phyloP scores from a whole-genome alignment of 331 rosid species.

The Malus hybrid region DNA sequence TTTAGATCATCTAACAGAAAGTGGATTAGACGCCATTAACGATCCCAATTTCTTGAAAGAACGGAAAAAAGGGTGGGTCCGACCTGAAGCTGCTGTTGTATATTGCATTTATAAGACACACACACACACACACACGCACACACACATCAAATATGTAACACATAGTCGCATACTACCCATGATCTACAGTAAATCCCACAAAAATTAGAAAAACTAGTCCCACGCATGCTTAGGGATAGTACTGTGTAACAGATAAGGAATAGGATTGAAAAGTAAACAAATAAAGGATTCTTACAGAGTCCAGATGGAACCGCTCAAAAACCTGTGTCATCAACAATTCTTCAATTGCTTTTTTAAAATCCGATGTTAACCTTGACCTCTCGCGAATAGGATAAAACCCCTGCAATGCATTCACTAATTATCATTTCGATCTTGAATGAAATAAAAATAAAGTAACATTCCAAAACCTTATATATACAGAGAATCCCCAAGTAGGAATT shows the following conservation, averaged over 20 bases:
- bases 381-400: conserved; percentile 78
- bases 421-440: background rate
- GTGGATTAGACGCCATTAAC: background rate
- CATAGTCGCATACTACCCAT: background rate
- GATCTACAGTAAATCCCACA: background rate
- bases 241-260: background rate
- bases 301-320: conserved; percentile 25
- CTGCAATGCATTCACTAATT: conserved; percentile 29
- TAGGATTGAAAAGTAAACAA: background rate
- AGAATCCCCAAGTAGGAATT: background rate
- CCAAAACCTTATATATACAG: background rate
- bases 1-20: background rate
- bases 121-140: too few relatives aligned
- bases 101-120: too few relatives aligned
- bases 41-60: background rate
- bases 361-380: conserved; percentile 48
- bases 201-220: background rate
- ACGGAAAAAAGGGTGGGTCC: background rate
- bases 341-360: conserved; percentile 44
- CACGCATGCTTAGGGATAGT: background rate
- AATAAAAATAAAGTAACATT: conserved; percentile 1
- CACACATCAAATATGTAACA: too few relatives aligned
- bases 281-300: conserved; percentile 37
- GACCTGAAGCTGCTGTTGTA: background rate
- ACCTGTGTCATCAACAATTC: conserved; percentile 40